Evolutionary conservation across 805 yeast species (phyloP), one percentile per base, ranked within the genome.

Genomic region (Candida morakotiae): DNA sequence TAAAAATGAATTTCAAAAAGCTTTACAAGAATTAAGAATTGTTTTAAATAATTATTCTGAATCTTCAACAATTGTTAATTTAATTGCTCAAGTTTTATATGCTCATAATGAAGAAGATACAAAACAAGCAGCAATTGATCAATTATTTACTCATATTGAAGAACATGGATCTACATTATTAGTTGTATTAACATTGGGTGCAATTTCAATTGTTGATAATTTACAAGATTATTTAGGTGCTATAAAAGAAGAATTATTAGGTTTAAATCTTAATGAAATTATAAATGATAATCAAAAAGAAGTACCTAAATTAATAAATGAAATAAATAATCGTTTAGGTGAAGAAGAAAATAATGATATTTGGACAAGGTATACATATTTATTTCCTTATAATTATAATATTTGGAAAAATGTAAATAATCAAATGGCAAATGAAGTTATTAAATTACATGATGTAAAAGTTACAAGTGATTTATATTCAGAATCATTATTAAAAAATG

Each of bases 41-140:
- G 77, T 93, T n/a, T 61, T 88, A 31, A 46, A 40, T 9, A 39
- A 46, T 10, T 71, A 81, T 17, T 73, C 75, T 4, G 79, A 76
- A 34, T 77, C 83, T 4, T 78, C 74, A 44, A 73, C 81, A 43
- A 69, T 87, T n/a, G 79, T 87, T 11, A 75, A 82, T 5, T 60
- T 91, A 20, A 71, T 87, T 15, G 77, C 93, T 0, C 95, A 88
- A 52, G 83, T 89, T 0, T 65, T 93, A 34, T 83, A 82, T 63
- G 86, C 87, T 2, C 75, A 76, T 39, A 83, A 79, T n/a, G 74
- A 79, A 0, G 78, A 74, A n/a, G 93, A 84, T 4, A 79, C 93
- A 1, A 81, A 78, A 41, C 83, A 79, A 44, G 89, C 88, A 1
- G 96, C 97, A 0, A 52, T 85, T 32, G 96, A 88, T 48, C 95